A percentile compares a stretch with the other conserved stretches of the same genome.
phyloP scores from a whole-genome alignment of 2,329 filamentous ascomycete species.

The Diplodia intermedia region DNA sequence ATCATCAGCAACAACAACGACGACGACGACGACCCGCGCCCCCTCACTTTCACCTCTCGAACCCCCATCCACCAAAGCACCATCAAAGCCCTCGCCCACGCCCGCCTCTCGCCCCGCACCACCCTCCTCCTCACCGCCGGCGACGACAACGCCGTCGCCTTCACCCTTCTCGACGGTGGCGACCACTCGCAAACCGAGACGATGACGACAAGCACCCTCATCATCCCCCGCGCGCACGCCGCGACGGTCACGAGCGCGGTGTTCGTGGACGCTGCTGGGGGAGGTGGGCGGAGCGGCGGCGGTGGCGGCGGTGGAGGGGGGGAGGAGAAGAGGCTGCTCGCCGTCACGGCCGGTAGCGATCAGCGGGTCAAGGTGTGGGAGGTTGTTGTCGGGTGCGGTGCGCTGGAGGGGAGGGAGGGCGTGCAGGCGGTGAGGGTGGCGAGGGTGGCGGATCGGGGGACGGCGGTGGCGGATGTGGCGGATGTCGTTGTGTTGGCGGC shows the following conservation, averaged over 20 bases:
- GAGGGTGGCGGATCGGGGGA: conserved; percentile 15
- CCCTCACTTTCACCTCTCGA: conserved; percentile 35
- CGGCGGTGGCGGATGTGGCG: conserved; percentile 31
- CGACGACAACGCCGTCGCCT: conserved; percentile 82
- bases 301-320: background rate
- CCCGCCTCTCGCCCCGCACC: conserved; percentile 39
- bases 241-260: conserved; percentile 70
- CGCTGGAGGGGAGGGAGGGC: background rate
- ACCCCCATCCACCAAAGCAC: conserved; percentile 77
- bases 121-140: conserved; percentile 75
- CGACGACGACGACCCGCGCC: background rate
- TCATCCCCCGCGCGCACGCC: conserved; percentile 69
- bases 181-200: background rate
- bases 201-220: conserved; percentile 39
- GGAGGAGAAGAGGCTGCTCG: conserved; percentile 32
- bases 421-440: conserved; percentile 10
- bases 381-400: conserved; percentile 36
- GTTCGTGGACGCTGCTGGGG: conserved; percentile 39
- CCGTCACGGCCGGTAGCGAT: conserved; percentile 54
- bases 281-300: background rate
- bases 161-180: conserved; percentile 61
- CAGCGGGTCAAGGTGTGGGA: conserved; percentile 58
- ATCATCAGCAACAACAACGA: background rate
- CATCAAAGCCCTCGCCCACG: conserved; percentile 66
- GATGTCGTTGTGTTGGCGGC: conserved; percentile 10